Conservation (phyloP, 2,329 filamentous ascomycete species). For the Diaporthe destruens region DNA sequence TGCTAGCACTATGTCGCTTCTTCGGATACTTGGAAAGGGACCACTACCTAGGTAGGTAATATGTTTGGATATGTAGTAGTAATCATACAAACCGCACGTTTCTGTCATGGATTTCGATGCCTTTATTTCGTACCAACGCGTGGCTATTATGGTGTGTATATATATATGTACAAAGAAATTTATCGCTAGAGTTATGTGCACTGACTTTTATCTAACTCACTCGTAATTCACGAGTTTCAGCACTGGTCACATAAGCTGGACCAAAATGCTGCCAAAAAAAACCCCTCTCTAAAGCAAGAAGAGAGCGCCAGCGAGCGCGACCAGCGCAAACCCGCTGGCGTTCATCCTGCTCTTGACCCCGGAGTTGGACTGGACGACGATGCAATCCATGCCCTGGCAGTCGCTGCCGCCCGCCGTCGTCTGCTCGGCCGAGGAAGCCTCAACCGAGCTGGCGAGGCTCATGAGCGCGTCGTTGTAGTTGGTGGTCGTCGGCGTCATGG, state of each 20-base stretch:
- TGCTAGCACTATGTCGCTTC: not conserved
- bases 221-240: not conserved
- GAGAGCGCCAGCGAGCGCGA: conserved; percentile 32
- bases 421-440: conserved; percentile 7
- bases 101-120: not conserved
- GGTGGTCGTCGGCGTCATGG: conserved; percentile 12
- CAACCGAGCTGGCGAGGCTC: conserved; percentile 24
- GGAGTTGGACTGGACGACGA: conserved; percentile 39
- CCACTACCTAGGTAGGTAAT: not conserved
- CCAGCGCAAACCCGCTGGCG: conserved; percentile 38
- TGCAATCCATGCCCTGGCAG: conserved; percentile 38
- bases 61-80: not conserved
- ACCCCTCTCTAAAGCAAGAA: conserved; percentile 28
- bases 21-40: not conserved
- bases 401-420: not conserved
- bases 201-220: not conserved
- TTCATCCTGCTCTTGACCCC: conserved; percentile 22
- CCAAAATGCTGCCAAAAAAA: not conserved
- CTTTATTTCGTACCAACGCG: not conserved
- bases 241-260: not conserved
- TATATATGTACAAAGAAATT: conserved; percentile 35
- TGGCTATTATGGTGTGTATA: conserved; percentile 13
- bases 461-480: conserved; percentile 31
- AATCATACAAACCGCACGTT: not conserved
- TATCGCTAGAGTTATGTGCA: conserved; percentile 17